Base-by-base conservation (phyloP, 441 rosid species). In the Pelargonium myrrhifolium region DNA sequence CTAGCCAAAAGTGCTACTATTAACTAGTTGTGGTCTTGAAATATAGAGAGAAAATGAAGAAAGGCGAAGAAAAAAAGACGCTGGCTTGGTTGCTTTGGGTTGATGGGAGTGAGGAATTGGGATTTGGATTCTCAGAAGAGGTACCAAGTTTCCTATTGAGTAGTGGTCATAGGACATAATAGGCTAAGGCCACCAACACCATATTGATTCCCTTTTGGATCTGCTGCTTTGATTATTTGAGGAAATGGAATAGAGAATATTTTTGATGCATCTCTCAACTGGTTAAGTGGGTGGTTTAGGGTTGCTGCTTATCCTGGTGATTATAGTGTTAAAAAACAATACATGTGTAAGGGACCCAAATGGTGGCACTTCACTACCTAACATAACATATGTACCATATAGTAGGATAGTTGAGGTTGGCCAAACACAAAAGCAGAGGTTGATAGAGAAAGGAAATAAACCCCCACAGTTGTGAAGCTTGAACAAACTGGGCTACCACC, bases 381-480 rank as follows among this genome's bases (percentile, higher is more conserved):
- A 61, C 35, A 45, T 45, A 15, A 47, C 39, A 35, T 35, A 6
- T 35, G 39, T 9, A 20, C 40, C n/a, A n/a, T n/a, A n/a, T n/a
- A n/a, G n/a, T 45, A 28, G 8, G 65, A 65, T 10, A 67, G 53
- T 70, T 51, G 72, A 69, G 66, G 62, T 69, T 63, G 49, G 55
- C 63, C 67, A 35, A 35, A 47, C 66, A 3, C 65, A 9, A 0
- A 59, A 59, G 8, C 21, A 21, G 28, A 58, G 65, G 39, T 20
- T 12, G 22, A 55, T 15, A 7, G 7, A 56, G 70, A 55, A 55
- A 55, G 61, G 24, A 55, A 55, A 15, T 18, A 55, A 5, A 18
- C 21, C 12, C 61, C 21, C 1, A 53, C 7, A 53, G 53, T 45
- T 31, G 37, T 31, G 37, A 31, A 31, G 37, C 37, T 31, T 31